Evolutionary conservation across 257 asterid species (phyloP), one percentile per base, ranked within the genome.

Genomic region (Paraleonurus japonicus): DNA sequence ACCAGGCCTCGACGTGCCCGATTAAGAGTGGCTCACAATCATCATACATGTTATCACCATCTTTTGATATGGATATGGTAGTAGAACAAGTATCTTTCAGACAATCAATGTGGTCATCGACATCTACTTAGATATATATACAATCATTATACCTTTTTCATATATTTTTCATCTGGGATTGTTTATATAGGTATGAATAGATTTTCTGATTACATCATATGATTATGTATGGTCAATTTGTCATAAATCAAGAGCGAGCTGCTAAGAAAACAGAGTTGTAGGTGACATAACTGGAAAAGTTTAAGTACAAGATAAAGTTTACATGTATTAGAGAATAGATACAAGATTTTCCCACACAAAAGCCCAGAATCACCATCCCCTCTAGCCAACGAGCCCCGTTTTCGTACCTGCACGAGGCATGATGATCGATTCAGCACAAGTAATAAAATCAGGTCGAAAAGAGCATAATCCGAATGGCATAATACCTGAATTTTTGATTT

Each of bases 61-160:
- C 71, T 79, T 81, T 81, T 77, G 83, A 81, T 69, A 76, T 88
- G 89, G 94, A 81, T 77, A 76, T 79, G 86, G 76, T 67, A 61
- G 82, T 58, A 1, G 74, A 65, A 7, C 77, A 71, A 11, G 60
- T 24, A 3, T 55, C 55, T 23, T 72, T 59, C 41, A 28, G 74
- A 37, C 71, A 72, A 2, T 51, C 75, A 28, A 67, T 78, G 75
- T 78, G 78, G 75, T 72, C 75, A 2, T 66, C 78, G n/a, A 33
- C 75, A 4, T 66, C 78, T 39, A 47, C 60, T 67, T 77, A 71
- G 32, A 26, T 39, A 45, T 20, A 45, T 39, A 58, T 17, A 51
- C n/a, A 15, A 19, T 2, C 16, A 37, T 47, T 17, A 60, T 11
- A 60, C 17, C 2, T n/a, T 61, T 10, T 13, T 30, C 48, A 30